Evolutionary conservation across 83 land plant genomes (phyloP).

Genomic region (Picea engelmannii): DNA sequence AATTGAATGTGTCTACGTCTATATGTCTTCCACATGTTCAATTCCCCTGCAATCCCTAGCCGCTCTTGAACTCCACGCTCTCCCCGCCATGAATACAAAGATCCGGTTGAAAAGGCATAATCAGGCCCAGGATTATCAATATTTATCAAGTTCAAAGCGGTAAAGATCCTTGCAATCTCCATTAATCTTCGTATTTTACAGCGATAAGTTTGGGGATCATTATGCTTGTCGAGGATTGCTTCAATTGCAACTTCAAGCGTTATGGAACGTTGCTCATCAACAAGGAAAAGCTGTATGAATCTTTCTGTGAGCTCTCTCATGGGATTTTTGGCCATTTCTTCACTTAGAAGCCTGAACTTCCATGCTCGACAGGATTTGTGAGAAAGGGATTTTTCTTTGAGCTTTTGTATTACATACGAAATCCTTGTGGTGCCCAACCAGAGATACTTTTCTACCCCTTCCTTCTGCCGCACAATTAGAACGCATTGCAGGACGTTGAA

Average conservation of each 20-base stretch:
- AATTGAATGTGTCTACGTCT: not conserved
- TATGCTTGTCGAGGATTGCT: not conserved
- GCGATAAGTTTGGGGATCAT: conserved; percentile 11
- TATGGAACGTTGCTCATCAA: not conserved
- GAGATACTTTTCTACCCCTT: not conserved
- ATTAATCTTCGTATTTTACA: conserved; percentile 8
- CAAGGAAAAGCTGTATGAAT: not conserved
- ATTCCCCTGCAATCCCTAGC: not conserved
- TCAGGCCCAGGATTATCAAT: not conserved
- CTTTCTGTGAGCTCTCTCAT: not conserved
- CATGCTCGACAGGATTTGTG: not conserved
- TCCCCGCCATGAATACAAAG: conserved; percentile 6
- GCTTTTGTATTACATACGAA: not conserved
- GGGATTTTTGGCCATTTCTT: not conserved
- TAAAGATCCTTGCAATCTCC: conserved; percentile 8
- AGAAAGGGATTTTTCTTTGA: not conserved
- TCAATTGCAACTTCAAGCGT: not conserved
- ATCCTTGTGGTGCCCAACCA: conserved; percentile 1
- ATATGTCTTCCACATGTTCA: not conserved
- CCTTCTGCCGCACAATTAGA: not conserved
- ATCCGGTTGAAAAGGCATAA: conserved; percentile 1
- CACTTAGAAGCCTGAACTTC: not conserved
- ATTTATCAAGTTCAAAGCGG: not conserved
- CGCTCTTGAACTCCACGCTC: conserved; percentile 2
- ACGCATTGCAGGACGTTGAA: conserved; percentile 14